Evolutionary conservation across 2,329 filamentous ascomycete genomes (phyloP).

Genomic region (Monilinia vaccinii-corymbosi): DNA sequence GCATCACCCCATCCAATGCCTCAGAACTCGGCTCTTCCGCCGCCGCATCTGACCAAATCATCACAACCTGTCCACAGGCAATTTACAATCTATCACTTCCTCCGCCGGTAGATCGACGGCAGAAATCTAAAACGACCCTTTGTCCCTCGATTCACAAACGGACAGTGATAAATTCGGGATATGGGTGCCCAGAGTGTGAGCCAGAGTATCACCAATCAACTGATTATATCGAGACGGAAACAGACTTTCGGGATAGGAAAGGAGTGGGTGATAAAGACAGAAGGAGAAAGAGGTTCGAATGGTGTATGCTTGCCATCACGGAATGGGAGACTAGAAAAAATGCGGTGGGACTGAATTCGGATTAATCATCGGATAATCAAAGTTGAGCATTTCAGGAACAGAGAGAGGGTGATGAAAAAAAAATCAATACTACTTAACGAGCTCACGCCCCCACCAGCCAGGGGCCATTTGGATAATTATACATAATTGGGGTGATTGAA

Average conservation of each 20-base stretch:
- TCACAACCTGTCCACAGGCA: slow-evolving; percentile 2
- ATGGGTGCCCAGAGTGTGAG: slow-evolving; percentile 7
- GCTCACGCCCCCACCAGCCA: background rate
- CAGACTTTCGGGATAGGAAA: background rate
- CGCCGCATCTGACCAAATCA: background rate
- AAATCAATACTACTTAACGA: background rate
- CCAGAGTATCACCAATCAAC: background rate
- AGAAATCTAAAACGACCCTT: background rate
- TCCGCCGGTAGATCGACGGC: background rate
- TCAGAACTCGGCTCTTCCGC: background rate
- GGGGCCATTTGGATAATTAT: background rate
- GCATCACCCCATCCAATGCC: background rate
- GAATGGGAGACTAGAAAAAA: slow-evolving; percentile 3
- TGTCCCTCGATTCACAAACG: background rate
- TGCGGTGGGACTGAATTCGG: too few relatives aligned
- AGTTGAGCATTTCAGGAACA: background rate
- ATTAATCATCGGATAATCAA: background rate
- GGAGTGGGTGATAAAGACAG: background rate
- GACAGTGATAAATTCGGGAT: slow-evolving; percentile 1
- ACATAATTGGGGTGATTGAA: too few relatives aligned
- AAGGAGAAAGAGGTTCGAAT: background rate
- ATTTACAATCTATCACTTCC: slow-evolving; percentile 2
- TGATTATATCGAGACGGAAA: background rate
- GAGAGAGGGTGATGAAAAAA: background rate
- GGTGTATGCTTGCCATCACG: slow-evolving; percentile 5